Percentiles rank a stretch among this genome's conserved stretches.
Conservation (phyloP, 371 early-diverging fungal genomes). For the Rhizomucor miehei region DNA sequence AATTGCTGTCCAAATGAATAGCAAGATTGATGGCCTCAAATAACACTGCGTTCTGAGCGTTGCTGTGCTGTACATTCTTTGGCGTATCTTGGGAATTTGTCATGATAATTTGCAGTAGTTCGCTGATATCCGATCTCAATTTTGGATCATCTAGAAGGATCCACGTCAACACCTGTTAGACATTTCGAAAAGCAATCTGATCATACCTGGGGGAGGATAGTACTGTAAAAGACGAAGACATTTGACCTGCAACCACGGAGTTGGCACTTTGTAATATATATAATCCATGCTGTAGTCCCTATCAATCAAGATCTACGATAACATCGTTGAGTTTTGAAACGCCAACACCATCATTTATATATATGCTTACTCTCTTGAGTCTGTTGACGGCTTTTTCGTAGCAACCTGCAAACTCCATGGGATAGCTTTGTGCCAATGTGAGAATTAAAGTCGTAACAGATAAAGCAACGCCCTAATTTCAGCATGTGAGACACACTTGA, state of each 20-base stretch:
- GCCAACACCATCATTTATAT: neutral
- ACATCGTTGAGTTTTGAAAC: constrained; percentile 1
- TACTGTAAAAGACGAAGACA: constrained; percentile 91
- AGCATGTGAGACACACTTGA: neutral
- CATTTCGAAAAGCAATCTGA: neutral
- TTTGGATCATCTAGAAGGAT: constrained; percentile 49
- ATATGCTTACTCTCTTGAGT: constrained; percentile 66
- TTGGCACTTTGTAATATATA: constrained; percentile 95
- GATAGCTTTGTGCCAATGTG: constrained; percentile 86
- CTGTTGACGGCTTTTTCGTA: constrained; percentile 76
- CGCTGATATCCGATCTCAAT: constrained; percentile 60
- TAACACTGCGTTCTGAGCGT: constrained; percentile 93
- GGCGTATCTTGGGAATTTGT: constrained; percentile 82
- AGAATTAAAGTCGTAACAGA: constrained; percentile 82
- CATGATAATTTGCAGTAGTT: constrained; percentile 78
- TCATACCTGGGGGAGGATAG: constrained; percentile 84
- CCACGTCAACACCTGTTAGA: neutral
- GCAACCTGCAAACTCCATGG: constrained; percentile 73
- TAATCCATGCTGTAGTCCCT: constrained; percentile 83
- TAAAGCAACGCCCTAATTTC: constrained; percentile 81
- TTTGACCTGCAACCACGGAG: constrained; percentile 97
- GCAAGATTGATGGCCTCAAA: constrained; percentile 96
- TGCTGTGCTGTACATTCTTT: constrained; percentile 95
- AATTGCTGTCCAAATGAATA: constrained; percentile 89
- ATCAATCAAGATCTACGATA: constrained; percentile 76